Base-by-base conservation (phyloP, 208 protist genomes). In the Tritrichomonas foetus region DNA sequence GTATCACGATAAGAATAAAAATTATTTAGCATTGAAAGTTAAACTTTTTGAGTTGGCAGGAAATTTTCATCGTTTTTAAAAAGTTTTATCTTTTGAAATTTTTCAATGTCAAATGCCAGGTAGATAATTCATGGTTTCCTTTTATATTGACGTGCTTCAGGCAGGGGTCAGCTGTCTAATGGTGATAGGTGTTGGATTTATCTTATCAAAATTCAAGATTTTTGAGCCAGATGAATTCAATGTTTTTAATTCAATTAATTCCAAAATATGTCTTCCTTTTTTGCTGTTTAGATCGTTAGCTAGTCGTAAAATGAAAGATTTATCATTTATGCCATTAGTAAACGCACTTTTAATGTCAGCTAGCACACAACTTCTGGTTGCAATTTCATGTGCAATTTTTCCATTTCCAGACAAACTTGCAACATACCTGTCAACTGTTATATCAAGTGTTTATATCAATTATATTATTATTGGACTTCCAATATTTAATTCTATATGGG, bases 401-500 rank as follows among this genome's bases (percentile, higher is more conserved):
- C 8, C 25, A 36, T 78, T 78, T 44, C 39, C 39, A 44, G 36
- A 78, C 44, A 36, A 25, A 3, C 36, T 78, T 36, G 27, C 2
- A 27, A 47, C 3, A 9, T 78, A 78, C 44, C 33, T 78, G 20
- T 78, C 69, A 1, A 78, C 69, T 16, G 36, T 44, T 27, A 36
- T 78, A 47, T 44, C 69, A 44, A 47, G 33, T 44, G 8, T 8
- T 22, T 89, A 89, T 50, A 33, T 89, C 47, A 89, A 89, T 50
- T 89, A 89, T 89, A 57, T 89, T 57, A 89, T 89, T 30, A 89
- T 89, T 39, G 78, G 78, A 57, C 16, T 89, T 49, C 78, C 78
- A 39, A 89, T 89, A 57, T 89, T 89, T 89, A 57, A 44, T 49
- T 57, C 47, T 13, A 89, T 89, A 22, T 89, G 78, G 78, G 78